phyloP scores from a whole-genome alignment of 805 yeast species.

The Zygoascus tannicola region DNA sequence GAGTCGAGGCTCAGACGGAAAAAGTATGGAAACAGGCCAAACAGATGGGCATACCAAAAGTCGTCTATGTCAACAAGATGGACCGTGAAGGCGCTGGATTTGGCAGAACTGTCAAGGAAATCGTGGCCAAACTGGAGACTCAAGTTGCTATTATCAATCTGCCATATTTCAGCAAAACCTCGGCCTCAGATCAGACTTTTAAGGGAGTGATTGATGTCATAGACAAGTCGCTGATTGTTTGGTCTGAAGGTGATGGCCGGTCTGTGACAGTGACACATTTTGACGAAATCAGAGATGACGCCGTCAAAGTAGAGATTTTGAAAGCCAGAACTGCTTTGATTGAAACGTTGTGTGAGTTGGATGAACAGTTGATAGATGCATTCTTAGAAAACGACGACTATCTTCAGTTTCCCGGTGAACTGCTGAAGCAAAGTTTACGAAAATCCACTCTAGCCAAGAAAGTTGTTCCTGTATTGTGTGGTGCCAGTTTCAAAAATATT shows the following conservation, averaged over 20 bases:
- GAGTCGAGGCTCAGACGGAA: constrained; percentile 97
- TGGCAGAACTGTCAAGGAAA: constrained; percentile 78
- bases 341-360: constrained; percentile 76
- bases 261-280: constrained; percentile 39
- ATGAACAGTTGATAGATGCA: constrained; percentile 66
- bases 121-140: constrained; percentile 66
- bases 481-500: constrained; percentile 83
- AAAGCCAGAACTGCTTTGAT: constrained; percentile 65
- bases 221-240: constrained; percentile 45
- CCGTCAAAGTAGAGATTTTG: constrained; percentile 33
- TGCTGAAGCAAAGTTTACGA: constrained; percentile 54
- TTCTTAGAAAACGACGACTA: constrained; percentile 67
- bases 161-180: constrained; percentile 55
- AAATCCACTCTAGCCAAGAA: constrained; percentile 48
- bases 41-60: constrained; percentile 56
- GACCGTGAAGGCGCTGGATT: constrained; percentile 95
- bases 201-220: constrained; percentile 71
- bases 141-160: constrained; percentile 64
- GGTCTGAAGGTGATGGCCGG: constrained; percentile 42
- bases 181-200: constrained; percentile 35
- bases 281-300: constrained; percentile 22
- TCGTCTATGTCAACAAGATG: constrained; percentile 88
- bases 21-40: constrained; percentile 90
- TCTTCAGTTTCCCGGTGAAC: constrained; percentile 44
- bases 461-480: constrained; percentile 79